These are phyloP conservation scores for Lathyrus tuberosus DNA, from an alignment of 306 rosid genomes.

Conservation along the genomic window DNA sequence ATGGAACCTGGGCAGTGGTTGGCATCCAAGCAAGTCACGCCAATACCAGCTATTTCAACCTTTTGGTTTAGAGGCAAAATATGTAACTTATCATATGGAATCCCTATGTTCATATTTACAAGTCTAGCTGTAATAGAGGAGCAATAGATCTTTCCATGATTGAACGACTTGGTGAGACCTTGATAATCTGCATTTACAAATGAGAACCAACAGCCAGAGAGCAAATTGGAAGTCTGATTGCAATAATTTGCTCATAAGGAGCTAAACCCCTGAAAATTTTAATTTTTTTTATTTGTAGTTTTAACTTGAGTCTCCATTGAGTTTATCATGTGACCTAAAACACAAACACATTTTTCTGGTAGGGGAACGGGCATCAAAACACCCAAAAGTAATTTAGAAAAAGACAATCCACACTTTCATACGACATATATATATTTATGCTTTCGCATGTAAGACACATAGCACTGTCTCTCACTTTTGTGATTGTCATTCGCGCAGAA, in stretches of 20 bases:
- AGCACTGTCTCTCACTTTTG: not conserved
- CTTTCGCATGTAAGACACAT: not conserved
- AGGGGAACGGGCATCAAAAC: not conserved
- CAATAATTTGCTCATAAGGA: conserved; percentile 22
- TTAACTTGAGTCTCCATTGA: conserved; percentile 28
- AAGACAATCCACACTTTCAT: conserved; percentile 23
- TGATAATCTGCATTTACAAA: conserved; percentile 51
- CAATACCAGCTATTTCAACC: conserved; percentile 67
- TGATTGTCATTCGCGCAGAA: not conserved
- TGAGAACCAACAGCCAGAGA: conserved; percentile 31
- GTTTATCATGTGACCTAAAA: conserved; percentile 26
- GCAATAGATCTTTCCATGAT: conserved; percentile 47
- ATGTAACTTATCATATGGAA: conserved; percentile 78
- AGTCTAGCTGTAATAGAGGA: conserved; percentile 80
- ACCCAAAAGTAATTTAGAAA: not conserved
- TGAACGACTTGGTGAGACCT: no score
- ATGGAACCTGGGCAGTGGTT: conserved; percentile 95
- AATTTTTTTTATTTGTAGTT: conserved; percentile 31
- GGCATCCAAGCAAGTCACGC: conserved; percentile 94
- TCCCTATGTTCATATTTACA: conserved; percentile 91
- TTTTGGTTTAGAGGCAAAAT: conserved; percentile 75
- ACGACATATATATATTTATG: conserved; percentile 10
- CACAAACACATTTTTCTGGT: not conserved
- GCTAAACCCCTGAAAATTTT: conserved; percentile 7
- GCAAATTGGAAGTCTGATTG: conserved; percentile 28